Base-by-base conservation (phyloP, 257 asterid species). In the Craterostigma plantagineum region DNA sequence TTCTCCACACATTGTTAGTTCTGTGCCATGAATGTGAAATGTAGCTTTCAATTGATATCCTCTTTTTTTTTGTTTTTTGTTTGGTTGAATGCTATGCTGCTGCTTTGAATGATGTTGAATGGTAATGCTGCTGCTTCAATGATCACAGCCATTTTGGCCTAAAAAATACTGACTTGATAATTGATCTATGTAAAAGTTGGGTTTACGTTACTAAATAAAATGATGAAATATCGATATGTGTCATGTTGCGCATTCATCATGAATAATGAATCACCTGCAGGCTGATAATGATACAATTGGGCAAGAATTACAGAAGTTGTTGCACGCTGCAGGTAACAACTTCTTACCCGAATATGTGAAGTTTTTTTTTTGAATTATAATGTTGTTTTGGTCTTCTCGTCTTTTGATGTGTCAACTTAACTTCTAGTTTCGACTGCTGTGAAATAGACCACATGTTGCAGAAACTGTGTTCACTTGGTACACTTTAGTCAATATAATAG, bases 271-370 rank as follows among this genome's bases (percentile, higher is more conserved):
- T 36, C 35, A 11, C 30, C 18, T 27, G 57, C 80, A 83, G 92
- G 79, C 75, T 50, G 92, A 87, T 58, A 87, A 79, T 56, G 98
- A 82, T 72, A 73, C 63, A 18, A 50, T 79, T 11, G 98, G 93
- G 44, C 91, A 82, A 57, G 98, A 82, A 62, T 81, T 87, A 33
- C 93, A 82, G 45, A 79, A 72, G 68, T 93, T 81, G 55, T 69
- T 79, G 35, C 91, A 87, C 63, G 85, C 91, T 58, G 93, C 95
- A 60, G 95, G 95, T 73, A 58, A 54, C 58, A n/a, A 15, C 14
- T 38, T 38, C 13, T 12, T n/a, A n/a, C n/a, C n/a, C 11, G 43
- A 15, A 11, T n/a, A 38, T 4, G 14, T 38, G 4, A 7, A 9
- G 10, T 37, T 47, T 33, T 37, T 12, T n/a, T 10, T 13, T 42